Evolutionary conservation across 176 grass and related monocot genomes (phyloP).

Genomic region (Stipa capillata): DNA sequence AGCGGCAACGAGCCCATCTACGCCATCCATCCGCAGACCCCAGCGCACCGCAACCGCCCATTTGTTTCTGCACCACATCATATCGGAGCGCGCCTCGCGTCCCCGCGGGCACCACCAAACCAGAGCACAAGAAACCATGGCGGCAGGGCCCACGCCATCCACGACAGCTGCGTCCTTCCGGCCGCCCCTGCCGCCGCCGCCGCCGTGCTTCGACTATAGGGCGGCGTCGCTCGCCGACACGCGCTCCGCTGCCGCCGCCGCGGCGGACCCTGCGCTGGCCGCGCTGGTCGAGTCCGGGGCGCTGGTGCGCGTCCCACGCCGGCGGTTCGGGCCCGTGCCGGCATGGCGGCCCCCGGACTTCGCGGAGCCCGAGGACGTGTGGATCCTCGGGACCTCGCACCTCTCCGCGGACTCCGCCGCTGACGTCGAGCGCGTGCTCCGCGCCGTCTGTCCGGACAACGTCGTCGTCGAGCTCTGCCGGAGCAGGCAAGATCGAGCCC

Average conservation of each 20-base stretch:
- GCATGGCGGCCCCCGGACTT: slow-evolving; percentile 72
- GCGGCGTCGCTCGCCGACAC: slow-evolving; percentile 57
- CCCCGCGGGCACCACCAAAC: slow-evolving; percentile 10
- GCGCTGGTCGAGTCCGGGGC: slow-evolving; percentile 66
- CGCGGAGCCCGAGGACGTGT: slow-evolving; percentile 74
- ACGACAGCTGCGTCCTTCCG: slow-evolving; percentile 37
- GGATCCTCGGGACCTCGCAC: slow-evolving; percentile 84
- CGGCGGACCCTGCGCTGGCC: slow-evolving; percentile 55
- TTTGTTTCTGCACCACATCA: too few relatives aligned
- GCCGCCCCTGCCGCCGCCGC: slow-evolving; percentile 42
- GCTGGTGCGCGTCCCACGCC: slow-evolving; percentile 62
- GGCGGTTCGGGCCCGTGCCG: slow-evolving; percentile 75
- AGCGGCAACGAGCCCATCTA: background rate
- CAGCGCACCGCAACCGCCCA: background rate
- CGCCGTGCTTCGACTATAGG: slow-evolving; percentile 77
- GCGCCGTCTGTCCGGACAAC: slow-evolving; percentile 63
- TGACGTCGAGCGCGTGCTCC: slow-evolving; percentile 67
- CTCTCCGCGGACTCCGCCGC: slow-evolving; percentile 55
- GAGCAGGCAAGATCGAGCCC: too few relatives aligned
- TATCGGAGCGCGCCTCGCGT: slow-evolving; percentile 18
- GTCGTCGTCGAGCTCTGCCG: slow-evolving; percentile 94
- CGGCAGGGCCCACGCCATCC: slow-evolving; percentile 17
- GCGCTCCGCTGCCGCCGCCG: slow-evolving; percentile 26
- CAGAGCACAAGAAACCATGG: background rate
- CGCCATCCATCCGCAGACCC: background rate